Base-by-base conservation (phyloP, 2,329 filamentous ascomycete species). In the Fusarium vanettenii region DNA sequence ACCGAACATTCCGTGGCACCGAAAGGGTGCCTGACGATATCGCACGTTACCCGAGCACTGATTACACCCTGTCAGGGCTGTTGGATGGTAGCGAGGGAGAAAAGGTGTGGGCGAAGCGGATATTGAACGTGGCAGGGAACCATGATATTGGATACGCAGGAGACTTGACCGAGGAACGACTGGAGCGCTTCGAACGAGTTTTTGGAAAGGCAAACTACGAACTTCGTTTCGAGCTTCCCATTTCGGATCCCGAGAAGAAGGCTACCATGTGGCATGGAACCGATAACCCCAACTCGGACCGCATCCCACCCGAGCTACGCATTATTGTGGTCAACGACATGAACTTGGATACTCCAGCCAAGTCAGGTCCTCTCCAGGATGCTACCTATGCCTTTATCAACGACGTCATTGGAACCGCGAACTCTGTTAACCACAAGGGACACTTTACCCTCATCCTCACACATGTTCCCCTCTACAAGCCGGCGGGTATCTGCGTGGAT, bases 91-190 rank as follows among this genome's bases (percentile, higher is more conserved):
- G 81, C 7, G 79, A 85, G 9, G 81, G 86, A 59, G 84, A 85
- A 8, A 83, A 86, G 7, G 82, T 83, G 3, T 98, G 97, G 97
- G 84, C 87, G n/a, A 88, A 86, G 45, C 90, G 93, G 65, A 88
- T 98, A 73, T 95, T 99, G 81, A 97, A 98, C 76, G 91, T 98
- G 29, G 95, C 92, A 0, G 97, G 97, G 2, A 99, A 99, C 80
- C 97, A 99, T 81, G 97, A 99, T 82, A 92, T 99, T 79, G 97
- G 97, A 37, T 99, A 99, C 81, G 95, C 95, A 0, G 97, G 97
- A 4, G 97, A 99, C 82, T 88, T 98, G 71, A 95, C 93, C 45
- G 85, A 88, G n/a, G 87, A 91, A 71, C 91, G 95, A 5, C 87
- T 98, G 64, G 86, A 90, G 31, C 90, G 97, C 2, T 99, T 98